Base-by-base conservation (phyloP, 257 asterid genomes). In the Echium plantagineum region DNA sequence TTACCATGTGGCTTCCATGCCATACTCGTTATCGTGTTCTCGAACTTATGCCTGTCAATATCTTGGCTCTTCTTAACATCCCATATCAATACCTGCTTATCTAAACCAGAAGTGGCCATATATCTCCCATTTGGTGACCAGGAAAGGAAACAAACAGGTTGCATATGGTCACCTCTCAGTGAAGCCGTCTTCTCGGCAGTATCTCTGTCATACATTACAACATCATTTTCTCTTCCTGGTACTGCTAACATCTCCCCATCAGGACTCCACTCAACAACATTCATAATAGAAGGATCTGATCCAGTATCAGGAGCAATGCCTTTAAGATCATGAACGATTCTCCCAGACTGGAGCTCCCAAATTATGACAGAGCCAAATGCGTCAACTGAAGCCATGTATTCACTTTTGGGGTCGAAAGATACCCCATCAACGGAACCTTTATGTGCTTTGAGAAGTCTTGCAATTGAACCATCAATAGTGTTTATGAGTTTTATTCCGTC, bases 101-200 rank as follows among this genome's bases (percentile, higher is more conserved):
- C 99, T 61, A 86, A 68, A 60, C 91, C 90, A 81, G 97, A 84
- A 26, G 97, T 86, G 47, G 99, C 99, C 83, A 93, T 82, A 69
- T 93, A 93, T 73, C 84, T 89, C 35, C 99, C 99, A 68, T 93
- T 93, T 30, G 97, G 99, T 13, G 99, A 93, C 97, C 99, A 93
- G 56, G 89, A 86, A 62, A 93, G 74, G 80, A 74, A 93, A 77
- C 99, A 93, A 66, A 93, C 66, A 59, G 94, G 86, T 68, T 83
- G 71, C 17, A 49, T 71, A 67, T 93, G 99, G 80, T 93, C 99
- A 68, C 96, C 99, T 76, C 86, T 81, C 52, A 93, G 87, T 60
- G 94, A 78, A 72, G 78, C 78, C 60, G 81, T 74, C 71, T 75
- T 89, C 79, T 93, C 97, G 32, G 95, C 87, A 53, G 99, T 93